These are phyloP conservation scores for Boletellus emodensis DNA, from an alignment of 768 basidiomycete species.

Conservation along the genomic window DNA sequence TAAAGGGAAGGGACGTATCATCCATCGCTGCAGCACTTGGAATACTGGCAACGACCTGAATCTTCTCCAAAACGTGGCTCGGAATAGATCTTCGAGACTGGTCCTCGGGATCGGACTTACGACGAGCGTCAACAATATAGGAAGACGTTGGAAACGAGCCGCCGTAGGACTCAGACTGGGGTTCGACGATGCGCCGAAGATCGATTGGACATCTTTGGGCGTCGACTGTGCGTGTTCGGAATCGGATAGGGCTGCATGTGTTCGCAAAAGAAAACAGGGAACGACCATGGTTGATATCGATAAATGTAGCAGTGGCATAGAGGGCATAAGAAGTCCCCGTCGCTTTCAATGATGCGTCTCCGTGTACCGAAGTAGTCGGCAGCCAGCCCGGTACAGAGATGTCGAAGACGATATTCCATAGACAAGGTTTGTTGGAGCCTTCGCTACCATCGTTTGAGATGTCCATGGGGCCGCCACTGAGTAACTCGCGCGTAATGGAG, in stretches of 20 bases:
- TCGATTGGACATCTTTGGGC: constrained; percentile 40
- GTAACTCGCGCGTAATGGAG: constrained; percentile 59
- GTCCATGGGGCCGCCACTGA: constrained; percentile 46
- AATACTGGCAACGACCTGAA: constrained; percentile 62
- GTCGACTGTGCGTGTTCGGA: constrained; percentile 38
- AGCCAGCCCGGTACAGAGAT: constrained; percentile 89
- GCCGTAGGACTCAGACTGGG: constrained; percentile 32
- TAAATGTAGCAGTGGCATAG: constrained; percentile 61
- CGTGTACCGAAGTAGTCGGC: constrained; percentile 54
- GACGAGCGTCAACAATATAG: constrained; percentile 43
- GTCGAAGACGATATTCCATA: constrained; percentile 78
- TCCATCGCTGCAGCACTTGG: constrained; percentile 51
- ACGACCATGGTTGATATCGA: constrained; percentile 40
- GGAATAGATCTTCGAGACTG: constrained; percentile 39
- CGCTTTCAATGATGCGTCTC: constrained; percentile 38
- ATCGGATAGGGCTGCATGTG: constrained; percentile 55
- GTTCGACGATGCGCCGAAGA: constrained; percentile 51
- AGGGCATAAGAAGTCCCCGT: constrained; percentile 64
- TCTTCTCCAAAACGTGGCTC: constrained; percentile 50
- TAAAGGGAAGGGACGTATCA: constrained; percentile 48
- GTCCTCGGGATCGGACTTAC: constrained; percentile 11
- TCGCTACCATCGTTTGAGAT: constrained; percentile 64
- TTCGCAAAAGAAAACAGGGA: constrained; percentile 46
- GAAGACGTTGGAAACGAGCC: constrained; percentile 32
- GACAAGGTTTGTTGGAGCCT: constrained; percentile 48